Evolutionary conservation across 169 alveolate genomes (phyloP), one percentile per base, ranked within the genome.

Genomic region (Plasmodium vivax): DNA sequence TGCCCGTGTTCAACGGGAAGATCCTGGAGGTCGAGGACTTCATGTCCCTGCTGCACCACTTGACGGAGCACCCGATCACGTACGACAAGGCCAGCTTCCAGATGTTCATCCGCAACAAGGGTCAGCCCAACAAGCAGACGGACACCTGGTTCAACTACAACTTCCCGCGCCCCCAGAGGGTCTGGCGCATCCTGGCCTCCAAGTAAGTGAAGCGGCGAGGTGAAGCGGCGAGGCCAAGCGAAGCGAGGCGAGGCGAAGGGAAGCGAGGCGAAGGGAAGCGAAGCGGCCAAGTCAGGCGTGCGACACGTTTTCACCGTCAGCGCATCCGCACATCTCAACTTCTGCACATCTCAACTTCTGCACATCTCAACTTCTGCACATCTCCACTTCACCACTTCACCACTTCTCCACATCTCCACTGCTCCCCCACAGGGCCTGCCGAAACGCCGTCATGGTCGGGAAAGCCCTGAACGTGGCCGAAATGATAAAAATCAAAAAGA

Each of bases 391-490:
- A 51, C 58, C 74, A 79, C 62, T 47, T 72, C 32, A 10, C 32
- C 77, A 10, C 7, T 30, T 2, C 32, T 19, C 41, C n/a, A n/a
- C n/a, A n/a, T n/a, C n/a, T n/a, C n/a, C n/a, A n/a, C n/a, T n/a
- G n/a, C n/a, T n/a, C 32, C 75, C 75, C 1, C 32, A 32, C 36
- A 98, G 99, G 94, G 99, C 99, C 47, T 99, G 99, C 93, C 96
- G 99, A 90, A 95, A 96, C 62, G 99, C 99, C 0, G 98, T 98
- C 30, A 99, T 98, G 99, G 97, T 99, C 23, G 99, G 99, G 12
- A 98, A 96, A 30, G 95, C 98, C n/a, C 95, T 99, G 74, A 96
- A 97, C 71, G 92, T 88, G 34, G 62, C 92, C 19, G 96, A 98
- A 77, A 99, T 99, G 99, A 96, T 95, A 47, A 95, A 85, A 41